Percentiles rank a stretch among this genome's conserved stretches.
phyloP scores from a whole-genome alignment of 768 basidiomycete genomes.

The Saitozyma podzolica region DNA sequence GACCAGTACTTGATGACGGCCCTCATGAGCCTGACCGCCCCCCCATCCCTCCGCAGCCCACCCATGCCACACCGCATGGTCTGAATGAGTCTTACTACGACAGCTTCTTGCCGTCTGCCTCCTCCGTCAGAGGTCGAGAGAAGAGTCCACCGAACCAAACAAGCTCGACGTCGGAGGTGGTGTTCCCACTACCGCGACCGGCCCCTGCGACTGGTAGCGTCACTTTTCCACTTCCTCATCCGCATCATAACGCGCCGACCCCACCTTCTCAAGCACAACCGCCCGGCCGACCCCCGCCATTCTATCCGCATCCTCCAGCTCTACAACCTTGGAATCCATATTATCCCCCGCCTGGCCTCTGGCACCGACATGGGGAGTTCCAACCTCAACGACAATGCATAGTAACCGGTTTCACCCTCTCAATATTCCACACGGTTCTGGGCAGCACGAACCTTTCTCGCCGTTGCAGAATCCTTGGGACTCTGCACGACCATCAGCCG shows the following conservation, averaged over 20 bases:
- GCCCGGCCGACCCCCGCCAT: constrained; percentile 14
- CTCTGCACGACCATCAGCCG: background rate
- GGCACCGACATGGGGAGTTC: no score
- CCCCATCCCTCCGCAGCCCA: background rate
- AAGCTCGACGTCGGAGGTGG: background rate
- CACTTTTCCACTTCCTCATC: background rate
- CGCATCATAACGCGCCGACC: background rate
- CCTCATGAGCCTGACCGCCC: background rate
- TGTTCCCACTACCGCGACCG: background rate
- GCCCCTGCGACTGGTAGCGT: background rate
- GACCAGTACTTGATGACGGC: background rate
- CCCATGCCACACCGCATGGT: constrained; percentile 1
- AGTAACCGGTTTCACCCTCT: background rate
- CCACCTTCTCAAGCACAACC: background rate
- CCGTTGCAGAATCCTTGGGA: background rate
- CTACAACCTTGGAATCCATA: constrained; percentile 26
- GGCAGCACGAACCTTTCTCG: background rate
- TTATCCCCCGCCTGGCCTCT: background rate
- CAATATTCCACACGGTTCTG: background rate
- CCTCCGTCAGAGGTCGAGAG: background rate
- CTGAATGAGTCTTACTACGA: constrained; percentile 13
- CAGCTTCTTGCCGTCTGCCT: background rate
- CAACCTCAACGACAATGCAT: no score
- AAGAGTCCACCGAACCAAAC: background rate
- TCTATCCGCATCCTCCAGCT: constrained; percentile 21